Evolutionary conservation across 192 early-diverging fungal genomes (phyloP), one percentile per base, ranked within the genome.

Genomic region (Backusella circina): DNA sequence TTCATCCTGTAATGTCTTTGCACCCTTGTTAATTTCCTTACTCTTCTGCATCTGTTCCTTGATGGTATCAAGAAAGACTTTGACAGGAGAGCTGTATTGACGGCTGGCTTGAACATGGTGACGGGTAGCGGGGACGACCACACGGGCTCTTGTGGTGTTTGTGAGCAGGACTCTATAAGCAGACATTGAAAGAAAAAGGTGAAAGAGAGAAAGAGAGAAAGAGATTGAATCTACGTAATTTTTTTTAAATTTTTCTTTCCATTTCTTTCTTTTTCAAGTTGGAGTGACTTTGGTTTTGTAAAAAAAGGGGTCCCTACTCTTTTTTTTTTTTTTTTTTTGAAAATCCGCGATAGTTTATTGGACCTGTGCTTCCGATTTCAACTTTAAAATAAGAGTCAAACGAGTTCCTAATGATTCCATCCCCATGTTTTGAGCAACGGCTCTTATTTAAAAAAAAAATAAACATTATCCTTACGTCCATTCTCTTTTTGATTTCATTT

Each of bases 21-120:
- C 91, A 81, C 95, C 93, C 35, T 93, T 81, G 75, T 97, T 93
- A 21, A 99, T 83, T 75, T 99, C 97, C 83, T 95, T 88, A 85
- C 96, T 98, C 84, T 98, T 96, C 82, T 94, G 88, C 67, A 96
- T 87, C 86, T 99, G 97, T 54, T 94, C 91, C 80, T 93, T 94
- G 64, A 99, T 80, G 0, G 95, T 96, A 67, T 97, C 91, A n/a
- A 91, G 82, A 83, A 99, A 99, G 26, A 90, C 93, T 72, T 86
- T 80, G 76, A 96, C 78, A 69, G 94, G 90, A 1, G 82, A 83
- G 51, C 57, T 77, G 51, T 81, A 77, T 15, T 77, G 68, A 54
- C 82, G 82, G 18, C 71, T 73, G 31, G 74, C 21, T 16, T 35
- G 44, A 32, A 23, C 41, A 37, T 54, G 51, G n/a, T 61, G 36